Evolutionary conservation across 1,284 basidiomycete genomes (phyloP), one percentile per base, ranked within the genome.

Genomic region (Cerioporus squamosus): DNA sequence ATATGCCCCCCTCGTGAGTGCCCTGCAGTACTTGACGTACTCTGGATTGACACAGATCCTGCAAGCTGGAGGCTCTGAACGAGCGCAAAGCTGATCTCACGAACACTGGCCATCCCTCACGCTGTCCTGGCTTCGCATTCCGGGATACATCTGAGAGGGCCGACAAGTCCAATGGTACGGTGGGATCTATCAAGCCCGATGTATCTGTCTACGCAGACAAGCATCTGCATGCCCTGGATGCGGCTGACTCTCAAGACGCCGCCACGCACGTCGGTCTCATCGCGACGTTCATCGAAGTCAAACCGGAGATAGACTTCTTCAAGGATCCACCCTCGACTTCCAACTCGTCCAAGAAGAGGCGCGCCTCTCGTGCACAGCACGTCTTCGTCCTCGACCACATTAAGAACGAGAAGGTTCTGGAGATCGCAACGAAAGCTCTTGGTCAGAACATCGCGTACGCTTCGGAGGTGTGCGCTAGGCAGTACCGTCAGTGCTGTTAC

Each of bases 361-460:
- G 45, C 7, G 50, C 47, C 17, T 4, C 40, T 20, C 46, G 42
- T 29, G 17, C n/a, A 5, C 15, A 29, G 17, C 24, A 47, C 29
- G 3, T 5, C 5, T 51, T 57, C 44, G 20, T 38, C n/a, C 23
- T 29, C 17, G 42, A 17, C 18, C 29, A 17, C 18, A 23, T n/a
- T 9, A 3, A 7, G 9, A 26, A 33, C 38, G 36, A 20, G 22
- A 18, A 17, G 15, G 7, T 17, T 26, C 15, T 43, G 17, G 40
- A 42, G 20, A 14, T 26, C 26, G 49, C 49, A 2, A 42, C 17
- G 6, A n/a, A 43, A 9, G 38, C 15, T 5, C 39, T 64, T 7
- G 62, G 56, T 2, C 56, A 56, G 47, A 64, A 52, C 51, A 50
- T 58, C 6, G 44, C 57, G 0, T 64, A 55, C 31, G 60, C 55